Base-by-base conservation (phyloP, 371 early-diverging fungal genomes). In the Dinochytrium kinnereticum region DNA sequence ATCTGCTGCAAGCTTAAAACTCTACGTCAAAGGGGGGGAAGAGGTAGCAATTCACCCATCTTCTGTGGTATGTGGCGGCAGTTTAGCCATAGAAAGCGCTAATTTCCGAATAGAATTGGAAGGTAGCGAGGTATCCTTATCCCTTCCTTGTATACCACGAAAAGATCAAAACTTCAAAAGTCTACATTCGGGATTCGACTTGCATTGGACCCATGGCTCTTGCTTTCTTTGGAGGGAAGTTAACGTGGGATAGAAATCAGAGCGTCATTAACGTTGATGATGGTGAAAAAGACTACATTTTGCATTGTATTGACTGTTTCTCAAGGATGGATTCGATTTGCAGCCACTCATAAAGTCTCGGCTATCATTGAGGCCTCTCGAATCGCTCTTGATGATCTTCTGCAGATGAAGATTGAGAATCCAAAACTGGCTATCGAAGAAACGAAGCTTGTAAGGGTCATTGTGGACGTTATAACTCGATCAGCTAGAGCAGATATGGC, bases 151-250 rank as follows among this genome's bases (percentile, higher is more conserved):
- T 80, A 1, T 83, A 76, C 68, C 79, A 75, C 57, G 83, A 83
- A 51, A 83, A 83, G 65, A 73, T 83, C 15, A 77, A 75, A 53
- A 83, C 83, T 1, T 73, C 72, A 24, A 80, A 83, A 61, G 79
- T 83, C 3, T 83, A 75, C 70, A 74, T 83, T 40, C 74, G 83
- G 15, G 83, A 83, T 59, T 78, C 78, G 34, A 67, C 78, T 5
- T 33, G 64, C 26, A 78, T 83, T 17, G 69, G 73, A 0, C 70
- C 80, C 5, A 61, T 64, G 37, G 80, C 81, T 1, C 39, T 83
- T 10, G 80, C 81, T 19, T 83, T 83, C 59, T 83, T 83, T 70
- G 83, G 81, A 24, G 83, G 83, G 49, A 59, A 38, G 34, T 53
- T 79, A n/a, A 72, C 67, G 33, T 76, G 69, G 72, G 80, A 78